A percentile compares a stretch with the other conserved stretches of the same genome.
phyloP scores from a whole-genome alignment of 2,329 filamentous ascomycete genomes.

The Penicillium verrucosum region DNA sequence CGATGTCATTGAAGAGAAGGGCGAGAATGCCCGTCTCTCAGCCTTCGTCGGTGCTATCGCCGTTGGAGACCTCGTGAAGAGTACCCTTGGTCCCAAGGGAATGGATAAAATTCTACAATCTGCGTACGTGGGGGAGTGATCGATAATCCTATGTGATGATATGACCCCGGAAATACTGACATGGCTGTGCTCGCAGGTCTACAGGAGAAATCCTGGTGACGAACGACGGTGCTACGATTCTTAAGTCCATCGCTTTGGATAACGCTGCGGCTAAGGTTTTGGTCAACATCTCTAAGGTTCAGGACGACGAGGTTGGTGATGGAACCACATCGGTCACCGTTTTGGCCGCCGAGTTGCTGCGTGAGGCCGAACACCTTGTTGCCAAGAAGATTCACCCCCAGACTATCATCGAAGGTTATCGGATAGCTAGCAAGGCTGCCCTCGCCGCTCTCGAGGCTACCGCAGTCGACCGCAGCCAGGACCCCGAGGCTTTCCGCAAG shows the following conservation, averaged over 20 bases:
- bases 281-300: slow-evolving; percentile 98
- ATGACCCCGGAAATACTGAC: slow-evolving; percentile 15
- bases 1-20: slow-evolving; percentile 95
- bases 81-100: slow-evolving; percentile 92
- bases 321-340: slow-evolving; percentile 98
- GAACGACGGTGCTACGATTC: slow-evolving; percentile 96
- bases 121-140: slow-evolving; percentile 60
- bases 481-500: slow-evolving; percentile 77
- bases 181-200: slow-evolving; percentile 55
- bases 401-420: slow-evolving; percentile 98
- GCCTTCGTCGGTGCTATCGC: slow-evolving; percentile 98
- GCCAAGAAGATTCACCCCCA: slow-evolving; percentile 99
- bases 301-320: slow-evolving; percentile 97
- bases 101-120: slow-evolving; percentile 99
- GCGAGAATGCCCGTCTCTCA: slow-evolving; percentile 97
- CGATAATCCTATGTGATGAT: slow-evolving; percentile 13
- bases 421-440: slow-evolving; percentile 90
- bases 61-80: slow-evolving; percentile 95
- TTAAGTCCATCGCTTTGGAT: slow-evolving; percentile 97
- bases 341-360: slow-evolving; percentile 86
- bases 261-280: slow-evolving; percentile 97
- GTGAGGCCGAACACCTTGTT: slow-evolving; percentile 95
- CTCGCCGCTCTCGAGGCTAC: slow-evolving; percentile 77
- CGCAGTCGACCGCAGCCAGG: slow-evolving; percentile 85
- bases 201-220: slow-evolving; percentile 98